Evolutionary conservation across 331 rosid species (phyloP).

Genomic region (Telfairia occidentalis): DNA sequence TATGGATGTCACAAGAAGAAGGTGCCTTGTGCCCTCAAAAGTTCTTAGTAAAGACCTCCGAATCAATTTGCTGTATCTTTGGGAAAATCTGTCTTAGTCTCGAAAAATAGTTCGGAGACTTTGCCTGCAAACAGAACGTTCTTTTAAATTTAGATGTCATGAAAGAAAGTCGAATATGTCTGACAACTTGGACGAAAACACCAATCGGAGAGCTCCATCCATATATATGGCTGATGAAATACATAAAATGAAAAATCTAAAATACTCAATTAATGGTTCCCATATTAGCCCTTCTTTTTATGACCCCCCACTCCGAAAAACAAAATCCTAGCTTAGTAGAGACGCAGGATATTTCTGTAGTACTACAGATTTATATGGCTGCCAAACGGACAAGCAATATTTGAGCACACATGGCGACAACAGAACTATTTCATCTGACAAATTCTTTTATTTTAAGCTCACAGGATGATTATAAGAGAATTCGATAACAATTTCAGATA

Average conservation of each 20-base stretch:
- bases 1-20: neutral
- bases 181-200: neutral
- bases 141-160: conserved; percentile 10
- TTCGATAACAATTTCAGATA: neutral
- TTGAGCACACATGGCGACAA: neutral
- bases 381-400: neutral
- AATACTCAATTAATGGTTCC: neutral
- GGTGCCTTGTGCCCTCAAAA: neutral
- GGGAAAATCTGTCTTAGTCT: conserved; percentile 45
- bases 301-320: neutral
- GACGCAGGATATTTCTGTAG: neutral
- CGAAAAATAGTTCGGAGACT: conserved; percentile 38
- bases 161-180: conserved; percentile 12
- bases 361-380: neutral
- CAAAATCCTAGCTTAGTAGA: neutral
- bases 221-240: neutral
- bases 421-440: neutral
- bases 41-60: conserved; percentile 43
- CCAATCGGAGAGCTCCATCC: neutral
- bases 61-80: conserved; percentile 74
- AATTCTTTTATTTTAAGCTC: neutral
- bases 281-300: neutral
- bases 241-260: neutral
- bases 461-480: neutral
- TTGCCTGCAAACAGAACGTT: conserved; percentile 48